These are phyloP conservation scores for Stereum hirsutum DNA, from an alignment of 1,284 basidiomycete genomes.

Conservation along the genomic window DNA sequence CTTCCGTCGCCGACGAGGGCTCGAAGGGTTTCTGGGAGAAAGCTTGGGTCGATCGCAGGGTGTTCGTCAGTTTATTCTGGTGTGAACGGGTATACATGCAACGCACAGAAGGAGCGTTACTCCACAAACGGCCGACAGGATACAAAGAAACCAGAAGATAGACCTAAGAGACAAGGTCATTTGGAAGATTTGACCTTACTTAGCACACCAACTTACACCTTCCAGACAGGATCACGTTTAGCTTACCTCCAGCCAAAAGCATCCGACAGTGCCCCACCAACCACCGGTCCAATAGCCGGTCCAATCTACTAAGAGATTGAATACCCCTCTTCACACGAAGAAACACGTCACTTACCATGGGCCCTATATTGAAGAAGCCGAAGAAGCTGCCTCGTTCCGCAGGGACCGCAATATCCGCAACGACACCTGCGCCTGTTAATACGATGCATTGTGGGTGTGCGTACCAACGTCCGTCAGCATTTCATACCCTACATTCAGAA, in stretches of 20 bases:
- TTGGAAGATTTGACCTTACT: neutral
- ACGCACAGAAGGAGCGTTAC: slow-evolving; percentile 45
- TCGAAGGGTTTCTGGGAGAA: slow-evolving; percentile 46
- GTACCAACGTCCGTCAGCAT: too few species aligned
- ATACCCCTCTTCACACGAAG: neutral
- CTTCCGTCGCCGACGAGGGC: slow-evolving; percentile 48
- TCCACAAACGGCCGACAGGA: slow-evolving; percentile 43
- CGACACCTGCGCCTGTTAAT: slow-evolving; percentile 24
- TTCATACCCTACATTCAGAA: too few species aligned
- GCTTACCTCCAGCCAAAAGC: slow-evolving; percentile 56
- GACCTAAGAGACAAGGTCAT: slow-evolving; percentile 28
- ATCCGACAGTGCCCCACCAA: slow-evolving; percentile 52
- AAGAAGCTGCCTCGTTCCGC: slow-evolving; percentile 29
- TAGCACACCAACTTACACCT: neutral
- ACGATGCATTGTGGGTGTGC: too few species aligned
- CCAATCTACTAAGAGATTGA: slow-evolving; percentile 18
- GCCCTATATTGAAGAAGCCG: slow-evolving; percentile 25
- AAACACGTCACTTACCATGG: slow-evolving; percentile 21
- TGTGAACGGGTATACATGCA: neutral
- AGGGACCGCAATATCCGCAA: slow-evolving; percentile 27
- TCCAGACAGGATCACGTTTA: too few species aligned
- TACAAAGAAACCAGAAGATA: slow-evolving; percentile 76
- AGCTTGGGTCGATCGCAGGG: slow-evolving; percentile 13
- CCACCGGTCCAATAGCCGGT: slow-evolving; percentile 29
- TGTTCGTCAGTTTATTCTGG: neutral